A percentile compares a stretch with the other conserved stretches of the same genome.
Evolutionary conservation across 176 grass and related monocot genomes (phyloP).

Genomic region (Otatea glauca): DNA sequence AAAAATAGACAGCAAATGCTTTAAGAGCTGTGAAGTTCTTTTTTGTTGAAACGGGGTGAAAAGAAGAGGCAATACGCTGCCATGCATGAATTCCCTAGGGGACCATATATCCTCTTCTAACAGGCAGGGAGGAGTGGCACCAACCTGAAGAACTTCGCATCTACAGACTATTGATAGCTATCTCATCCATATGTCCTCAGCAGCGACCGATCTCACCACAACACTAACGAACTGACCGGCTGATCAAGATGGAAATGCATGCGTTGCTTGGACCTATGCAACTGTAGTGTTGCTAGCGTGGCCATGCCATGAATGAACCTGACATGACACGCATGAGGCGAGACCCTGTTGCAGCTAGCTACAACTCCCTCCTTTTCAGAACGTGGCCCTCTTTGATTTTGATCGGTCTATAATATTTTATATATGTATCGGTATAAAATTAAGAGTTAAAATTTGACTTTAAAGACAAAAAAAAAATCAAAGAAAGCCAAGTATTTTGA

Average conservation of each 20-base stretch:
- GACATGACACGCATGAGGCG: constrained; percentile 22
- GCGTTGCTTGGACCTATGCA: background rate
- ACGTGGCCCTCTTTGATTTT: too few relatives aligned
- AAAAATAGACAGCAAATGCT: background rate
- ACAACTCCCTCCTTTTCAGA: background rate
- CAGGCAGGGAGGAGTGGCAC: background rate
- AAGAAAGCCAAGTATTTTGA: too few relatives aligned
- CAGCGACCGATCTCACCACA: background rate
- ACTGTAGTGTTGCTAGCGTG: background rate
- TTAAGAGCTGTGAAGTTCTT: background rate
- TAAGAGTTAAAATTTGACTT: too few relatives aligned
- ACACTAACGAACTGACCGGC: constrained; percentile 6
- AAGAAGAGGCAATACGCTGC: background rate
- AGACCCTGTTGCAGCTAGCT: background rate
- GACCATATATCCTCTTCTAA: too few relatives aligned
- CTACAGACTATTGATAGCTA: constrained; percentile 6
- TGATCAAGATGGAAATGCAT: background rate
- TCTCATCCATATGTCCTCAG: background rate
- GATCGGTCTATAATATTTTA: too few relatives aligned
- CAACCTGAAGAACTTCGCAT: background rate
- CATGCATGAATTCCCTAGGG: background rate
- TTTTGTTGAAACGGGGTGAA: background rate
- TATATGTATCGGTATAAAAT: too few relatives aligned
- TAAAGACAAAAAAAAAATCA: too few relatives aligned
- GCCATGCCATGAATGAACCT: background rate